A percentile compares a stretch with the other conserved stretches of the same genome.
Evolutionary conservation across 306 rosid species (phyloP).

Genomic region (Dalbergia cochinchinensis): DNA sequence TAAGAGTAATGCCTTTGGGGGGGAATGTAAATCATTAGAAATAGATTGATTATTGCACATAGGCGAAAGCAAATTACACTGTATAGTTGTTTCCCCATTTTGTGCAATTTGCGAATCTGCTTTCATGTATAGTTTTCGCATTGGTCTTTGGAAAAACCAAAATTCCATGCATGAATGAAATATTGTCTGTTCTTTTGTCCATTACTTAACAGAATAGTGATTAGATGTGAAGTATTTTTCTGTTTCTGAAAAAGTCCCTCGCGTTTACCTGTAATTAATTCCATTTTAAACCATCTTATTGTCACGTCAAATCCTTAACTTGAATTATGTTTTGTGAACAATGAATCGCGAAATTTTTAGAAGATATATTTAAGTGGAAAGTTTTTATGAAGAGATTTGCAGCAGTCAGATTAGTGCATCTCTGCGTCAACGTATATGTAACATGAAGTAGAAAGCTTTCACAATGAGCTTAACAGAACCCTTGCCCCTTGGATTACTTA

Average conservation of each 20-base stretch:
- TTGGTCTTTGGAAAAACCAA: background rate
- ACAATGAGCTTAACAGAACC: background rate
- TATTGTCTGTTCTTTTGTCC: background rate
- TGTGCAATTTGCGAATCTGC: constrained; percentile 15
- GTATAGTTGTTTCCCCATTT: constrained; percentile 12
- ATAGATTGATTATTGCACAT: constrained; percentile 11
- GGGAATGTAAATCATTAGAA: constrained; percentile 13
- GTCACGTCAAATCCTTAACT: too few species aligned
- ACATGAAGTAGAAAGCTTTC: background rate
- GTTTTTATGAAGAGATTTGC: background rate
- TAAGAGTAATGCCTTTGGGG: background rate
- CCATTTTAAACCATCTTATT: background rate
- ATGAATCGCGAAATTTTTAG: too few species aligned
- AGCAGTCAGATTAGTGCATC: background rate
- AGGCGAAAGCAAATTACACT: constrained; percentile 1
- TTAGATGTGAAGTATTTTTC: background rate
- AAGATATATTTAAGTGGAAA: too few species aligned
- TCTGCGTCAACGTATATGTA: background rate
- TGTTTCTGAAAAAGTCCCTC: background rate
- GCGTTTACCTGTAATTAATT: background rate
- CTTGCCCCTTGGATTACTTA: background rate
- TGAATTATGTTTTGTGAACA: background rate
- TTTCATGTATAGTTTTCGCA: background rate
- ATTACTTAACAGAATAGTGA: background rate
- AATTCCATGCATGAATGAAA: background rate